Evolutionary conservation across 805 yeast species (phyloP), one percentile per base, ranked within the genome.

Genomic region (Starmerella bombicola): DNA sequence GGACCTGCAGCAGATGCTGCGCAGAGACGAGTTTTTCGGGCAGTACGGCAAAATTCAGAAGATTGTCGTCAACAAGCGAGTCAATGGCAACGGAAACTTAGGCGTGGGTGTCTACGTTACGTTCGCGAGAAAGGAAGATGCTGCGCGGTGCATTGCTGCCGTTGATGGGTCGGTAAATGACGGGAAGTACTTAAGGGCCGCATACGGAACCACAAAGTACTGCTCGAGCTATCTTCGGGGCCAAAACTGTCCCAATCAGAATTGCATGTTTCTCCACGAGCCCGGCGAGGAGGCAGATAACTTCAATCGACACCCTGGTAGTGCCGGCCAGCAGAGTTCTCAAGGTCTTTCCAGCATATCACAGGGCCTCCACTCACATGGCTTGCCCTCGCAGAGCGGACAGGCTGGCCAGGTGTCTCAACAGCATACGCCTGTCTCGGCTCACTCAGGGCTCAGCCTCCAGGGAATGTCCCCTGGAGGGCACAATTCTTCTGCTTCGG

Each of bases 201-300:
- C 97, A 0, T 93, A 86, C 60, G 99, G 99, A 58, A 91, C 98
- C 4, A 91, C 99, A 10, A 91, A 91, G 62, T 91, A 91, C 65
- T 91, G 99, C 61, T 83, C 95, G n/a, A 80, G 94, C 3, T 91
- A 91, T 58, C 66, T 91, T 49, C 72, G 96, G 52, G 96, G 95
- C 28, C 93, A 83, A 59, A 79, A 91, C 8, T 91, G 99, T 64
- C 98, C 95, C 45, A 91, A 91, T 62, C 97, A 97, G 47, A 84
- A 85, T 57, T 91, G 99, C 70, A 91, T 91, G 98, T 91, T 91
- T 56, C 69, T 91, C 55, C 99, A 91, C 60, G 98, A 91, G 62
- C 98, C 98, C 5, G 98, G 99, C 44, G 99, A 91, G 66, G 98
- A 91, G 61, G 97, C 97, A 2, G 98, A 91, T 55, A 80, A 94